Base-by-base conservation (phyloP, 306 rosid genomes). In the Adenanthera pavonina region DNA sequence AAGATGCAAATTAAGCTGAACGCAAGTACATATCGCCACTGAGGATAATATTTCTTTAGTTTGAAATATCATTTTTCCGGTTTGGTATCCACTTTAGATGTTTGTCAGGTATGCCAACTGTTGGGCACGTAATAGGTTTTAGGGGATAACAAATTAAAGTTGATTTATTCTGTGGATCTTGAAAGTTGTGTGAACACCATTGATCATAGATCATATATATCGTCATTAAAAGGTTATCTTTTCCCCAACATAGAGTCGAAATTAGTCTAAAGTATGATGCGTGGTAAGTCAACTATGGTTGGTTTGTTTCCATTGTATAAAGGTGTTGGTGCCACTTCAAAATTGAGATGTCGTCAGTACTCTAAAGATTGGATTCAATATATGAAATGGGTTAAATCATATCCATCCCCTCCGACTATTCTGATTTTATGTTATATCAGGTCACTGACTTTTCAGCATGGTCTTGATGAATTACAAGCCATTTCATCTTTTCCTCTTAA, bases 211-310 rank as follows among this genome's bases (percentile, higher is more conserved):
- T 68, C 35, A 25, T 57, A 20, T 43, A 25, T 52, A 30, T 17
- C 44, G 75, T 64, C 25, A 25, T 80, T 71, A 36, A 65, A 51
- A 48, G 57, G 10, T 57, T 53, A 30, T 19, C 61, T 47, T 69
- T 70, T 8, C 2, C 57, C 12, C 48, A 73, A 62, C n/a, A 62
- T 8, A 17, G 35, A 69, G 77, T 44, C 40, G 34, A 82, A 70
- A 43, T 72, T 34, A 16, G 47, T 76, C 60, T 36, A 49, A 72
- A 59, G 59, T 79, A 59, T 61, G 53, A 47, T 2, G 41, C 74
- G 17, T 64, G 49, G 15, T 25, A 44, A 80, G 83, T 80, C 83
- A 83, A 78, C 85, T 35, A 83, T 79, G 79, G 69, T 73, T 51
- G 72, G 51, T 69, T 72, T 9, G 33, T 20, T 86, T 83, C 52